These are phyloP conservation scores for Eucommia ulmoides DNA, from an alignment of 257 asterid species.

Conservation along the genomic window DNA sequence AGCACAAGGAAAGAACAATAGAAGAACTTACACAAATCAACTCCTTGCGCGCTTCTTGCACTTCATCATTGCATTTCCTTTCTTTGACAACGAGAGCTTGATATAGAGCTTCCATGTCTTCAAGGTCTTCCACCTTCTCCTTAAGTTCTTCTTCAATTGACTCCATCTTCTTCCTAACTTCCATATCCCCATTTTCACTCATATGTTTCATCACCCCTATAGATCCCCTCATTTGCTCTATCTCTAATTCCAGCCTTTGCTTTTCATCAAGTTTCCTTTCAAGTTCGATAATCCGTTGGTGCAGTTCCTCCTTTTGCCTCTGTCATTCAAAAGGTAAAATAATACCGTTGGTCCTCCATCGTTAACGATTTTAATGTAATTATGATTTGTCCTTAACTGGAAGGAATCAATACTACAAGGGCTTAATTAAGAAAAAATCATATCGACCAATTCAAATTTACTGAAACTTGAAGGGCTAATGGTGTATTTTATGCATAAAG, in stretches of 20 bases:
- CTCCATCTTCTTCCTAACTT: conserved; percentile 30
- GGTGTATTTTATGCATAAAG: too few relatives aligned
- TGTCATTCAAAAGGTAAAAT: conserved; percentile 28
- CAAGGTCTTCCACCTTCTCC: conserved; percentile 53
- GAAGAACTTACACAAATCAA: conserved; percentile 37
- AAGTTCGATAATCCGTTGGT: conserved; percentile 41
- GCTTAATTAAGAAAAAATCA: too few relatives aligned
- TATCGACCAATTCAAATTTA: too few relatives aligned
- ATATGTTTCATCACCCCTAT: conserved; percentile 44
- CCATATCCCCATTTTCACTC: conserved; percentile 45
- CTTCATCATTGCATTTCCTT: conserved; percentile 47
- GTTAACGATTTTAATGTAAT: too few relatives aligned
- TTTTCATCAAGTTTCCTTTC: conserved; percentile 57
- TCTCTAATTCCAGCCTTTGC: conserved; percentile 55
- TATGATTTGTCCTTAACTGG: too few relatives aligned
- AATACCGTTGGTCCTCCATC: too few relatives aligned
- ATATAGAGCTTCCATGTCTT: conserved; percentile 24
- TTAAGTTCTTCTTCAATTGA: conserved; percentile 36
- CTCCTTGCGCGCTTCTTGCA: conserved; percentile 67
- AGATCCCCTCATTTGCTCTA: conserved; percentile 44
- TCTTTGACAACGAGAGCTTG: conserved; percentile 48
- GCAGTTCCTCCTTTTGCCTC: conserved; percentile 51
- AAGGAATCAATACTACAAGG: too few relatives aligned
- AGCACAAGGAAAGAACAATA: conserved; percentile 3
- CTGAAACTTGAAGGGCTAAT: too few relatives aligned